Evolutionary conservation across 306 rosid genomes (phyloP), one percentile per base, ranked within the genome.

Genomic region (Rosa multiflora): DNA sequence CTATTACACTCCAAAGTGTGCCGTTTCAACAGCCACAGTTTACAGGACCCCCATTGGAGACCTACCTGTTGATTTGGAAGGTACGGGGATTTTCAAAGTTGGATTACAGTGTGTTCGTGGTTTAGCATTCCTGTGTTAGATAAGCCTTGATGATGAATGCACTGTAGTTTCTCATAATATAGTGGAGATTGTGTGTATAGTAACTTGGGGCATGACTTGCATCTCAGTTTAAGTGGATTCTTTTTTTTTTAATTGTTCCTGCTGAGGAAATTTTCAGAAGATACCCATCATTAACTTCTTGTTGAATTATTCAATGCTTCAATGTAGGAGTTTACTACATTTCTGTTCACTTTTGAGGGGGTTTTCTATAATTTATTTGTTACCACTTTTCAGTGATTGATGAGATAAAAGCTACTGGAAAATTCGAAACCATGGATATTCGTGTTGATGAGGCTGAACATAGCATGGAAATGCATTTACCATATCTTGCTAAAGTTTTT

Each of bases 381-480:
- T 39, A 75, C 75, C 37, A 26, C 76, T 84, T 73, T 14, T 75
- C 88, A 96, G 99, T 93, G 56, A 90, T 74, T 23, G 91, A 91
- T 88, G 88, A 91, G 83, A 94, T 96, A 78, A 96, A 90, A 84
- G 97, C 99, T 14, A 89, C 93, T 0, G 98, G 94, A 55, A 87
- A 89, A 69, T 93, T 96, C 80, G 99, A 90, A 68, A 71, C 62
- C 79, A 96, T 96, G 99, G 88, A 87, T 85, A 90, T 93, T 74
- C 88, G 67, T 11, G 77, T 89, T 66, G 99, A 96, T 81, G 99
- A 96, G 88, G 98, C 96, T 80, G 99, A 96, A 84, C 99, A 96
- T 80, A 96, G 99, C 91, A 93, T 96, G 99, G 99, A 96, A 88
- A 96, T 96, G 98, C 99, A 96, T 80, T 84, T 96, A 85, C 99